Evolutionary conservation across 176 grass and related monocot species (phyloP).

Genomic region (Oryza glaberrima): DNA sequence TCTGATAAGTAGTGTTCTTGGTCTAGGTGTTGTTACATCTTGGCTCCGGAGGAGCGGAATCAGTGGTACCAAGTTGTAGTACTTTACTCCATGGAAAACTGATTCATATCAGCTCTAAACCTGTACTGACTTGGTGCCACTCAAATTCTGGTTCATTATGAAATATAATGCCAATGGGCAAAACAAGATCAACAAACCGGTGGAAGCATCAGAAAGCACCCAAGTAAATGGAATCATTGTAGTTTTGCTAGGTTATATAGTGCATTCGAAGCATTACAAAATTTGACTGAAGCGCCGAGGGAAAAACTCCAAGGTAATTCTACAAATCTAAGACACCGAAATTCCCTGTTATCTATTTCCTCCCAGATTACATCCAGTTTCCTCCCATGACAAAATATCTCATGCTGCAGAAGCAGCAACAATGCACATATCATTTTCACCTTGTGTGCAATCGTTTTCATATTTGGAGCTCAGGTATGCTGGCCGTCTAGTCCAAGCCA

Average conservation of each 20-base stretch:
- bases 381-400: constrained; percentile 11
- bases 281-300: neutral
- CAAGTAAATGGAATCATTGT: neutral
- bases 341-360: neutral
- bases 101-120: neutral
- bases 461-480: constrained; percentile 15
- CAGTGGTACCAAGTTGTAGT: too few species aligned
- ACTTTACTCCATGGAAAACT: neutral
- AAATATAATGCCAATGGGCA: neutral
- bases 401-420: constrained; percentile 1
- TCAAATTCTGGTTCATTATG: neutral
- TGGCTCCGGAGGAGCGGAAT: too few species aligned
- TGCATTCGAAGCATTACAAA: constrained; percentile 32
- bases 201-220: neutral
- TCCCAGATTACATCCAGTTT: constrained; percentile 31
- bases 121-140: too few species aligned
- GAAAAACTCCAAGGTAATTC: neutral
- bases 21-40: neutral
- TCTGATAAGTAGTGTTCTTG: neutral
- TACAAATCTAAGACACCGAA: constrained; percentile 20
- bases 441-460: neutral
- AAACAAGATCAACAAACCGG: neutral
- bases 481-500: neutral
- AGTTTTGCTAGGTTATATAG: neutral
- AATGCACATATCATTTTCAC: constrained; percentile 18